Conservation (phyloP, 2,329 filamentous ascomycete genomes). For the Macrophomina tecta region DNA sequence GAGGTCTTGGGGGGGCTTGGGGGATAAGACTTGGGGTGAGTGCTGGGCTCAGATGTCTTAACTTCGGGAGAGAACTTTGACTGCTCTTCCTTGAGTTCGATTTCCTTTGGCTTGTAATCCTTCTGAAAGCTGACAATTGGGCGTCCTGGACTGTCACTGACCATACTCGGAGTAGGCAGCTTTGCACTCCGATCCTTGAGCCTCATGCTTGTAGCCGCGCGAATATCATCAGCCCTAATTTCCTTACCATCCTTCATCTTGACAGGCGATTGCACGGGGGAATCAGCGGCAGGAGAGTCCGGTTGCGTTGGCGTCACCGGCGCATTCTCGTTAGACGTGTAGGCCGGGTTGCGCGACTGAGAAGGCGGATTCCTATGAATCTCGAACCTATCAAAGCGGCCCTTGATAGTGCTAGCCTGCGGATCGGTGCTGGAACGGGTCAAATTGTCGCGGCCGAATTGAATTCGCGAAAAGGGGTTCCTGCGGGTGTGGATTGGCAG, state of each 20-base stretch:
- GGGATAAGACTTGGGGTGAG: slow-evolving; percentile 36
- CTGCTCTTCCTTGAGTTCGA: slow-evolving; percentile 68
- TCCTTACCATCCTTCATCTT: slow-evolving; percentile 80
- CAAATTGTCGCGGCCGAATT: slow-evolving; percentile 57
- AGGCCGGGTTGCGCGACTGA: slow-evolving; percentile 80
- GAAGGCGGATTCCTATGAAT: slow-evolving; percentile 84
- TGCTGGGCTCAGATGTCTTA: slow-evolving; percentile 12
- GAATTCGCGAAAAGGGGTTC: slow-evolving; percentile 69
- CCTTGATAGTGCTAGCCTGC: slow-evolving; percentile 44
- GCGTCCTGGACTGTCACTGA: slow-evolving; percentile 87
- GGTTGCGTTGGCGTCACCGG: slow-evolving; percentile 28
- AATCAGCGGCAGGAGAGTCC: slow-evolving; percentile 30
- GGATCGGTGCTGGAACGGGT: slow-evolving; percentile 53
- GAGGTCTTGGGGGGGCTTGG: slow-evolving; percentile 40
- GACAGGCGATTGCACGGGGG: slow-evolving; percentile 40
- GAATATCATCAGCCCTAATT: slow-evolving; percentile 84
- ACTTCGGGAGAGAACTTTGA: slow-evolving; percentile 37
- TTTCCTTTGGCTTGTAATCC: slow-evolving; percentile 77
- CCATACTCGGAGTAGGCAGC: slow-evolving; percentile 84
- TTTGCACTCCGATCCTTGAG: slow-evolving; percentile 85
- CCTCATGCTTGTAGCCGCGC: slow-evolving; percentile 86
- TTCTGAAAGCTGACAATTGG: slow-evolving; percentile 97
- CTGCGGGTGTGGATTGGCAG: slow-evolving; percentile 56
- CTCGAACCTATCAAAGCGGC: slow-evolving; percentile 63
- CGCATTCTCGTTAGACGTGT: slow-evolving; percentile 65